Base-by-base conservation (phyloP, 2,329 filamentous ascomycete genomes). In the Aaosphaeria pasadenensis region DNA sequence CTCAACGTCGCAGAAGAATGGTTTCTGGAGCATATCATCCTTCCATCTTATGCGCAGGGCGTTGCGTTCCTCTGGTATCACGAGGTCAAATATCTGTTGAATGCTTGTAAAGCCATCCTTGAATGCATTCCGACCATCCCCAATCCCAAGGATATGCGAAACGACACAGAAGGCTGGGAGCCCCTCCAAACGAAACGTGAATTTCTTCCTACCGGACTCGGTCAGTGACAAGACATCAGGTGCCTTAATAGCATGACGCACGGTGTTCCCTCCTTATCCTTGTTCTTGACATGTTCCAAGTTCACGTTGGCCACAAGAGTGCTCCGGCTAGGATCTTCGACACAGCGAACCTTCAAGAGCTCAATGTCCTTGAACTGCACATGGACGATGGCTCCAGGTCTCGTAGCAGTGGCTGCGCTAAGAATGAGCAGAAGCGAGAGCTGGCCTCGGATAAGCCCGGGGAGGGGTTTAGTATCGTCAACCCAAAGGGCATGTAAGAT, bases 361-460 rank as follows among this genome's bases (percentile, higher is more conserved):
- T 54, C n/a, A 11, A 58, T 47, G 39, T 60, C 44, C 43, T 46
- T 60, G 36, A 57, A 59, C n/a, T n/a, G n/a, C n/a, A n/a, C n/a
- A 44, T 49, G 39, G 3, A 56, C 45, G n/a, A 58, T 39, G 5
- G 56, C 53, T 46, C 53, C 45, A 32, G 47, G 58, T 36, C 52
- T 44, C 30, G 50, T 58, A 28, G 46, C 55, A 42, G 44, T 61
- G 51, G 51, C 53, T 35, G 54, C 54, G 41, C 51, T 56, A 11
- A 61, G 51, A 9, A 61, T 55, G 7, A 61, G 50, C 39, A 61
- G 58, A 9, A 56, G 49, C 13, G 44, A 55, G 39, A 61, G 53
- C 13, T 56, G 39, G 24, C 58, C 43, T 44, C 49, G 46, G 35
- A 59, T 54, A 43, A 47, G 56, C 11, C 56, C 45, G 49, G 59